Percentiles rank a stretch among this genome's conserved stretches.
These are phyloP conservation scores for Entophlyctis luteolus DNA, from an alignment of 192 early-diverging fungal genomes.

Conservation along the genomic window DNA sequence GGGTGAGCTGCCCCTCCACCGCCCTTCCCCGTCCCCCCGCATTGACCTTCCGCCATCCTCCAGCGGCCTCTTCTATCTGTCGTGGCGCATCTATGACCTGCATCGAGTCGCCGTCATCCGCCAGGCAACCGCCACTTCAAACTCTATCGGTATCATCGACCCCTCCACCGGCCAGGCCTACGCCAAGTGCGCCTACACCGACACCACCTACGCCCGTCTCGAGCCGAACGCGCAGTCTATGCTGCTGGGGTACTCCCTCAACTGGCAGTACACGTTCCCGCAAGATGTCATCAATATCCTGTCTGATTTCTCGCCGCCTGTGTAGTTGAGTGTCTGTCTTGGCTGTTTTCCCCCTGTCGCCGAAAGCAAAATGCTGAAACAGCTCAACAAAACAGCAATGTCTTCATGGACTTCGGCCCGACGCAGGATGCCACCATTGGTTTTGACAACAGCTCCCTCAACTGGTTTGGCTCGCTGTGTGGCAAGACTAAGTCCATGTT, in stretches of 20 bases:
- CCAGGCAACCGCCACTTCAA: background rate
- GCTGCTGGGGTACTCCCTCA: slow-evolving; percentile 30
- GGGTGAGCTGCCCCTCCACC: background rate
- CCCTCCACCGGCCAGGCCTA: background rate
- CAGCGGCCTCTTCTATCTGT: slow-evolving; percentile 14
- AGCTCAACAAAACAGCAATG: slow-evolving; percentile 10
- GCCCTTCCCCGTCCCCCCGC: background rate
- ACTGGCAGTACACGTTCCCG: slow-evolving; percentile 25
- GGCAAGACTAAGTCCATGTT: slow-evolving; percentile 28
- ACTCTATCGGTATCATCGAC: background rate
- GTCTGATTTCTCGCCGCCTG: slow-evolving; percentile 8
- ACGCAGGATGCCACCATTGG: background rate
- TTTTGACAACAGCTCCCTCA: slow-evolving; percentile 15
- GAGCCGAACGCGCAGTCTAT: background rate
- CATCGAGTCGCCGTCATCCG: background rate
- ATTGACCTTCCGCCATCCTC: background rate
- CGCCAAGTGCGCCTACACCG: background rate
- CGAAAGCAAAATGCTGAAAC: background rate
- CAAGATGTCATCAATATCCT: background rate
- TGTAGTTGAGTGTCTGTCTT: slow-evolving; percentile 12
- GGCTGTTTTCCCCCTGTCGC: background rate
- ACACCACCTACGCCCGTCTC: slow-evolving; percentile 10
- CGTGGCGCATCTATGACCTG: background rate
- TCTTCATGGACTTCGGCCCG: slow-evolving; percentile 23
- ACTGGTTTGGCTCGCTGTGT: slow-evolving; percentile 38